These are phyloP conservation scores for Saitozyma sp. DNA, from an alignment of 768 basidiomycete genomes.

Conservation along the genomic window DNA sequence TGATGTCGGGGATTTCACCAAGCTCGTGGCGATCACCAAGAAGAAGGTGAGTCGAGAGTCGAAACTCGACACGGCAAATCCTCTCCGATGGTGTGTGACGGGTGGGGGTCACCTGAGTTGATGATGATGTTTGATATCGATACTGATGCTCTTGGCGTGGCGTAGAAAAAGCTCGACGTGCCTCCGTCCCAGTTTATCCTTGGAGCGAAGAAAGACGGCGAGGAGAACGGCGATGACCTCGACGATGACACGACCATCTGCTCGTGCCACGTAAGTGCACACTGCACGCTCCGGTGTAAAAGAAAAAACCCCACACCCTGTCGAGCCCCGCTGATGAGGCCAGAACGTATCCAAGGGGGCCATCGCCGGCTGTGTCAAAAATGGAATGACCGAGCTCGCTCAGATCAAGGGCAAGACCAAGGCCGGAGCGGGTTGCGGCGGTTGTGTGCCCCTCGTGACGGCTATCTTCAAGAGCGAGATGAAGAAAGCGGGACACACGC, in stretches of 20 bases:
- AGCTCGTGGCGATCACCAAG: slow-evolving; percentile 69
- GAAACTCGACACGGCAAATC: too few species aligned
- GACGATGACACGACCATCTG: slow-evolving; percentile 74
- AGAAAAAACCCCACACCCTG: background rate
- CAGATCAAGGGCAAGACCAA: slow-evolving; percentile 69
- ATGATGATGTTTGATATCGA: too few species aligned
- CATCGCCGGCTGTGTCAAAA: slow-evolving; percentile 59
- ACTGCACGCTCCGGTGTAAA: too few species aligned
- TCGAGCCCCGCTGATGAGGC: slow-evolving; percentile 21
- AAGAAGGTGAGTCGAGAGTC: slow-evolving; percentile 63
- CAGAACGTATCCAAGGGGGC: slow-evolving; percentile 65
- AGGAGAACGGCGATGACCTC: slow-evolving; percentile 65
- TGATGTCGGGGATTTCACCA: slow-evolving; percentile 67
- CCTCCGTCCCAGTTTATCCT: slow-evolving; percentile 69
- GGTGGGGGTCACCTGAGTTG: too few species aligned
- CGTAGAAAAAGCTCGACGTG: slow-evolving; percentile 63
- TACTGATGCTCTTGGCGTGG: background rate
- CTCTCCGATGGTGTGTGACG: too few species aligned
- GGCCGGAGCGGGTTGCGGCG: slow-evolving; percentile 71
- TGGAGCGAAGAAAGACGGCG: slow-evolving; percentile 59
- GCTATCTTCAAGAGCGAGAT: slow-evolving; percentile 61
- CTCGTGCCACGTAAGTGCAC: slow-evolving; percentile 61
- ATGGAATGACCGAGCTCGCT: slow-evolving; percentile 58
- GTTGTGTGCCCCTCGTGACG: slow-evolving; percentile 65
- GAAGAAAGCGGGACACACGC: slow-evolving; percentile 64